phyloP scores from a whole-genome alignment of 768 basidiomycete species.

The Amanita thiersii region DNA sequence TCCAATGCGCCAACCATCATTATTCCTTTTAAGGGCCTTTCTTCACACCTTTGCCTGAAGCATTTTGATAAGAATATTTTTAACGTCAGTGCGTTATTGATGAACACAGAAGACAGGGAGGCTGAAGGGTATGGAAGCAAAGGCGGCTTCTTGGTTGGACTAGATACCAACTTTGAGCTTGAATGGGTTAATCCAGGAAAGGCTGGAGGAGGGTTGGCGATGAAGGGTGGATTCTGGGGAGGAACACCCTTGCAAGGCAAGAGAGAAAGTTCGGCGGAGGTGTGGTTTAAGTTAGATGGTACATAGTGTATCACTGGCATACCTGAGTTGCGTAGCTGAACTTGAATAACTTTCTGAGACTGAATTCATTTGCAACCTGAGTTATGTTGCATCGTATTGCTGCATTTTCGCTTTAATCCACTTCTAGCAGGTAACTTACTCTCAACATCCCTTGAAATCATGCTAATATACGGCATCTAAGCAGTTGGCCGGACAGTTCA shows the following conservation, averaged over 20 bases:
- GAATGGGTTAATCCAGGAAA: slow-evolving; percentile 27
- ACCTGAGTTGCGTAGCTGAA: no score
- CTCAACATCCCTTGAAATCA: no score
- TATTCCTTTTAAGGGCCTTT: slow-evolving; percentile 6
- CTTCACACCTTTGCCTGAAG: slow-evolving; percentile 18
- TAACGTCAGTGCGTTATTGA: slow-evolving; percentile 29
- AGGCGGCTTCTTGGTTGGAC: slow-evolving; percentile 25
- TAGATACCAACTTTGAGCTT: slow-evolving; percentile 27
- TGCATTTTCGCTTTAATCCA: no score
- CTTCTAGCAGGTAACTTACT: no score
- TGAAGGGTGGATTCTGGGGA: slow-evolving; percentile 33
- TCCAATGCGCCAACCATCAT: no score
- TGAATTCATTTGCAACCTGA: no score
- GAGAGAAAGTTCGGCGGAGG: slow-evolving; percentile 10
- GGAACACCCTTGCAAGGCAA: slow-evolving; percentile 15
- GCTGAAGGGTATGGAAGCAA: slow-evolving; percentile 20
- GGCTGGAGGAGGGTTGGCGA: slow-evolving; percentile 25
- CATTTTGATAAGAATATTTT: slow-evolving; percentile 31
- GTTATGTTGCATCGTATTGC: no score
- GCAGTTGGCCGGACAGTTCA: not conserved
- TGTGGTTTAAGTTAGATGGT: not conserved
- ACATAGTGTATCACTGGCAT: not conserved
- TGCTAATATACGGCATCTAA: no score
- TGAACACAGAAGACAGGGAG: slow-evolving; percentile 21
- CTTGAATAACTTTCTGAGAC: no score